These are phyloP conservation scores for Fusarium mangiferae DNA, from an alignment of 2,329 filamentous ascomycete species.

Conservation along the genomic window DNA sequence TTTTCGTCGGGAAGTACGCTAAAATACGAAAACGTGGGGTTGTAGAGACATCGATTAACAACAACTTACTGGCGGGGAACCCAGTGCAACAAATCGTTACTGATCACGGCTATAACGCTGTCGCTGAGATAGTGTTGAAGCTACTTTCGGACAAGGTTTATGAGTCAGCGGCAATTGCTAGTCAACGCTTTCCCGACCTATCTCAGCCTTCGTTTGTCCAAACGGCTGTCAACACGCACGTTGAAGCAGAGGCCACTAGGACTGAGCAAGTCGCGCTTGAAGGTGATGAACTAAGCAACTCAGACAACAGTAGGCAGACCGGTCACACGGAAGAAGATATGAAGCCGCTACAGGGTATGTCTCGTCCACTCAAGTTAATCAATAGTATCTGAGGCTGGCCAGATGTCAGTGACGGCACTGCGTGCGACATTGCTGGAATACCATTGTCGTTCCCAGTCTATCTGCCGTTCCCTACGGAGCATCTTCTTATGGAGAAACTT, in stretches of 20 bases:
- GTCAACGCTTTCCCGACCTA: neutral
- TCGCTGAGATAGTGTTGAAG: rapidly evolving
- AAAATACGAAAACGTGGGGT: rapidly evolving
- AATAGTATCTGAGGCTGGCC: neutral
- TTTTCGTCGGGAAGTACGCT: neutral
- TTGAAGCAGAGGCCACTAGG: neutral
- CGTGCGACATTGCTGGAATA: rapidly evolving
- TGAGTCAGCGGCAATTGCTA: neutral
- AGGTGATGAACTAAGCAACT: neutral
- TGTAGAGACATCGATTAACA: rapidly evolving
- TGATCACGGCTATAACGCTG: neutral
- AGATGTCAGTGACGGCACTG: rapidly evolving
- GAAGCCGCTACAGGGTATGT: neutral
- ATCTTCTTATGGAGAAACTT: neutral
- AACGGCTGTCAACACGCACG: rapidly evolving
- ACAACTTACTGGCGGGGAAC: neutral
- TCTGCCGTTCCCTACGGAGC: neutral
- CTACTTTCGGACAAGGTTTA: neutral
- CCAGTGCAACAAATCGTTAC: neutral
- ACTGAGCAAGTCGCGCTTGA: neutral
- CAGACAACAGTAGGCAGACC: neutral
- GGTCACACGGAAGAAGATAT: neutral
- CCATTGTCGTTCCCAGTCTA: neutral
- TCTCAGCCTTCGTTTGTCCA: neutral
- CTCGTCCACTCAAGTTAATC: neutral